Percentiles rank a stretch among this genome's conserved stretches.
Conservation (phyloP, 331 rosid species). For the Cydonia oblonga region DNA sequence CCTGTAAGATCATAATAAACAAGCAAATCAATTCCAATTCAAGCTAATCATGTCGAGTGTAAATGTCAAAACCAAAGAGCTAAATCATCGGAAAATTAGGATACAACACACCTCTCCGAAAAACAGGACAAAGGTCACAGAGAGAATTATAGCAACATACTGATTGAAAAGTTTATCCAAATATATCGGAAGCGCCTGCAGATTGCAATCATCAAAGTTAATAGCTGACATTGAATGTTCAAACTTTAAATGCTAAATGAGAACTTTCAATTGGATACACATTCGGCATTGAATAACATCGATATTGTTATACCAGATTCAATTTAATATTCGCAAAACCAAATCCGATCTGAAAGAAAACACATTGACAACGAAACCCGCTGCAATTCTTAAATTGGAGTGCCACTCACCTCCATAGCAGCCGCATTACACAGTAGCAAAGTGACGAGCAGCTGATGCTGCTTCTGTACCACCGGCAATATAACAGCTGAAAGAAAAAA, state of each 20-base stretch:
- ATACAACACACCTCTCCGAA: conserved; percentile 70
- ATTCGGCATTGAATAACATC: background rate
- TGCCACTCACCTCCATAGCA: conserved; percentile 70
- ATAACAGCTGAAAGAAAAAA: conserved; percentile 44
- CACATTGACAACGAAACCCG: background rate
- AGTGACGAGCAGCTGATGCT: conserved; percentile 92
- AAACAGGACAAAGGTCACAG: conserved; percentile 80
- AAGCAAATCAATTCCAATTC: background rate
- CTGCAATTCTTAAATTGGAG: background rate
- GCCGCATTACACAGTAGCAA: conserved; percentile 84
- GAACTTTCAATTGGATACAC: conserved; percentile 17
- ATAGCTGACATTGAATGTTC: background rate
- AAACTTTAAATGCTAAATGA: background rate
- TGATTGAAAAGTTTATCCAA: conserved; percentile 85
- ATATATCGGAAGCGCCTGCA: conserved; percentile 91
- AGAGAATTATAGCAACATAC: conserved; percentile 76
- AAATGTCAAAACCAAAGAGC: background rate
- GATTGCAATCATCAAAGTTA: conserved; percentile 24
- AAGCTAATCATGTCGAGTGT: background rate
- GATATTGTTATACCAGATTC: background rate
- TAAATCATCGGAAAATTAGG: conserved; percentile 7
- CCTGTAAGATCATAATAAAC: conserved; percentile 34
- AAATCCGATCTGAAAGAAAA: background rate
- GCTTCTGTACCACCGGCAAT: conserved; percentile 91
- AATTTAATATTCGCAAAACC: background rate